A percentile compares a stretch with the other conserved stretches of the same genome.
These are phyloP conservation scores for Arabidopsis suecica DNA, from an alignment of 345 rosid species.

Conservation along the genomic window DNA sequence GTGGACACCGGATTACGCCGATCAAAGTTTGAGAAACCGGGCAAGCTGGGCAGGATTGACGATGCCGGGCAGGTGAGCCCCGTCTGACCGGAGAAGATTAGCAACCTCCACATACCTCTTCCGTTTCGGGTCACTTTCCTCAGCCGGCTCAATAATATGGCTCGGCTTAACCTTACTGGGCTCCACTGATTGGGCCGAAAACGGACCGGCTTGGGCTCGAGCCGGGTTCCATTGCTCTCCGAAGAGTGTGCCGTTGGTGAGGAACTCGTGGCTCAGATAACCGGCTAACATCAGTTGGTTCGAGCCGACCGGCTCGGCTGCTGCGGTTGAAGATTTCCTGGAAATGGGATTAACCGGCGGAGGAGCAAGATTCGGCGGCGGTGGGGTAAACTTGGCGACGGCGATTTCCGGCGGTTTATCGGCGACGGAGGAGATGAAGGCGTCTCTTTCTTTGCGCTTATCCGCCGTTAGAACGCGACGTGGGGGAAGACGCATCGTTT, in stretches of 20 bases:
- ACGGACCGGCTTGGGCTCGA: conserved; percentile 41
- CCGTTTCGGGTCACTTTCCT: conserved; percentile 46
- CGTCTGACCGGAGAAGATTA: conserved; percentile 60
- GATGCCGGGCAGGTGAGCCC: conserved; percentile 72
- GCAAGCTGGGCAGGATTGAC: conserved; percentile 87
- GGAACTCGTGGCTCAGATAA: conserved; percentile 82
- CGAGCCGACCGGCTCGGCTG: conserved; percentile 40
- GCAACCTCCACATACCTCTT: conserved; percentile 72
- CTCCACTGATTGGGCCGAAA: conserved; percentile 33
- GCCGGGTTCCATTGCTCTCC: conserved; percentile 64
- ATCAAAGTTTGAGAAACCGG: conserved; percentile 61
- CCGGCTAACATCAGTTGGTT: conserved; percentile 74
- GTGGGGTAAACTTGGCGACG: conserved; percentile 26
- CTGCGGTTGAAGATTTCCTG: conserved; percentile 17
- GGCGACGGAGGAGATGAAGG: conserved; percentile 34
- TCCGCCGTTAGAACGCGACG: conserved; percentile 70
- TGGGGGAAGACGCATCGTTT: conserved; percentile 91
- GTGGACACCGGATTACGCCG: conserved; percentile 31
- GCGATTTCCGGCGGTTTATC: conserved; percentile 39
- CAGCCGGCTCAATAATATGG: conserved; percentile 38
- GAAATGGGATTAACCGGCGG: conserved; percentile 17
- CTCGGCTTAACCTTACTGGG: conserved; percentile 45
- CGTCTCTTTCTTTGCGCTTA: conserved; percentile 62
- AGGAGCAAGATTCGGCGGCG: conserved; percentile 7
- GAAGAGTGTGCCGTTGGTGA: conserved; percentile 72